Conservation (phyloP, 2,329 filamentous ascomycete species). For the Colletotrichum sp. region DNA sequence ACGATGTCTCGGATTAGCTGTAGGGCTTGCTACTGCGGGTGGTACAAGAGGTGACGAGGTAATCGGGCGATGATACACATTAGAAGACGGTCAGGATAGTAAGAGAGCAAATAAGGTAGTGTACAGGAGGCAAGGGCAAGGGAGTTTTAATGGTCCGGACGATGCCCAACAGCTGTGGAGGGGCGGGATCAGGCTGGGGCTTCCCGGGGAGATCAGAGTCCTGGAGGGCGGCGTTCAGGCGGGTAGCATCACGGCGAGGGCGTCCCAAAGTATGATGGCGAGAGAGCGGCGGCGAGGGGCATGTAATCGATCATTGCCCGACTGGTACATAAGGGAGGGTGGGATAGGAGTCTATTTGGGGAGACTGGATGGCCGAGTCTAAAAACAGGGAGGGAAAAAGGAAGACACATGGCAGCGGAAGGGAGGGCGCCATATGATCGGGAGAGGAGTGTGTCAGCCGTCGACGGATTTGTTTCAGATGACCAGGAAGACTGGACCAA, state of each 20-base stretch:
- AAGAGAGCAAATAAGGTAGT: neutral
- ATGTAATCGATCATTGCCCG: neutral
- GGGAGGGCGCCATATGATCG: neutral
- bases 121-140: neutral
- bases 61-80: neutral
- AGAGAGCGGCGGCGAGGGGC: neutral
- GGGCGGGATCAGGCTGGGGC: neutral
- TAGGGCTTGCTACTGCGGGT: neutral
- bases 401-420: neutral
- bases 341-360: neutral
- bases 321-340: neutral
- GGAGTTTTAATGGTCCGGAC: neutral
- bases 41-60: neutral
- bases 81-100: neutral
- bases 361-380: neutral
- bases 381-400: neutral
- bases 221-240: neutral
- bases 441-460: constrained; percentile 15
- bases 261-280: neutral
- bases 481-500: constrained; percentile 10
- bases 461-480: constrained; percentile 20
- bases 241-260: neutral
- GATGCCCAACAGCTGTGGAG: neutral
- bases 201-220: neutral
- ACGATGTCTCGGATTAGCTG: constrained; percentile 6